A percentile compares a stretch with the other conserved stretches of the same genome.
Conservation (phyloP, 768 basidiomycete species). For the Suillus variegatus region DNA sequence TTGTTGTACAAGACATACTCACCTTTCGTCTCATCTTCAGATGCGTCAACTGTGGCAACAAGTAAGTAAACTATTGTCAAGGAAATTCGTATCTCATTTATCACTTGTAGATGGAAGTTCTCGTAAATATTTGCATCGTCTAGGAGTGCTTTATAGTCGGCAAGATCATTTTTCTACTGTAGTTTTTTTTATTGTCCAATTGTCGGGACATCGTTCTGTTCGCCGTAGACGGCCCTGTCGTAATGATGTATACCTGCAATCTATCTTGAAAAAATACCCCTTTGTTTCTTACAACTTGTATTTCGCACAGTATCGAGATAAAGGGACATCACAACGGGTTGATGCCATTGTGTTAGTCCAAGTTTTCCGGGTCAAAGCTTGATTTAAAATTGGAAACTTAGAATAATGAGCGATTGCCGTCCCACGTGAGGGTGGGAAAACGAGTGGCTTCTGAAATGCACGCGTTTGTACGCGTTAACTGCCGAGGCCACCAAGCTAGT, state of each 20-base stretch:
- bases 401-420: no score
- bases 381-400: no score
- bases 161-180: slow-evolving; percentile 13
- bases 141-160: not conserved
- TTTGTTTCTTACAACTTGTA: slow-evolving; percentile 8
- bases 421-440: slow-evolving; percentile 7
- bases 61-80: slow-evolving; percentile 31
- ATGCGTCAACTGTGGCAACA: slow-evolving; percentile 68
- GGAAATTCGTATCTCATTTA: not conserved
- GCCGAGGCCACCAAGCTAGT: not conserved
- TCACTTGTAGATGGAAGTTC: slow-evolving; percentile 57
- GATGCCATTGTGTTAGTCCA: no score
- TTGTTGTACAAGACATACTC: slow-evolving; percentile 7
- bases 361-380: no score
- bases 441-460: slow-evolving; percentile 4
- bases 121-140: slow-evolving; percentile 38
- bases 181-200: slow-evolving; percentile 6
- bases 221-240: slow-evolving; percentile 2
- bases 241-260: slow-evolving; percentile 26
- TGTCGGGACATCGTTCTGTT: slow-evolving; percentile 7
- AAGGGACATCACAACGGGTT: no score
- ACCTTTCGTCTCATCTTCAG: slow-evolving; percentile 29
- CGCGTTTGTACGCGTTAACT: slow-evolving; percentile 20
- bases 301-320: not conserved
- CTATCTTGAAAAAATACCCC: slow-evolving; percentile 9